Evolutionary conservation across 768 basidiomycete species (phyloP), one percentile per base, ranked within the genome.

Genomic region (Pisolithus orientalis): DNA sequence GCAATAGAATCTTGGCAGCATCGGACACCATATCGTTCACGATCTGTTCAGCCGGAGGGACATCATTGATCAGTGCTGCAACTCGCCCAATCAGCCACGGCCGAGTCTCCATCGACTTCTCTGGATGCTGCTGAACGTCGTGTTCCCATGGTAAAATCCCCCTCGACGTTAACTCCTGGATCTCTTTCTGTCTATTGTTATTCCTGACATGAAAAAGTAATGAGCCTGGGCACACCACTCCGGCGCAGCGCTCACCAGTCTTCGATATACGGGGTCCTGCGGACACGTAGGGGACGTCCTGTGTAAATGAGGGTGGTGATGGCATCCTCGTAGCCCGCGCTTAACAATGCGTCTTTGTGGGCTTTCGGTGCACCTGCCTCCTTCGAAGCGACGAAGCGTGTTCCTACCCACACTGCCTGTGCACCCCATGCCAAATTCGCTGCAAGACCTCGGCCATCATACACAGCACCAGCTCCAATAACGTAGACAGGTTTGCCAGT

Each of bases 371-470:
- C 93, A 43, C 77, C 78, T 32, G 93, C 92, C 66, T 94, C 91
- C 5, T 70, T 76, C 14, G 80, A 73, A 13, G 93, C 91, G 25
- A 94, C 92, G 62, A 95, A 94, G 44, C 93, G 81, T 4, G 88
- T 90, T 43, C 88, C 89, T 37, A 90, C 87, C 90, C 88, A 94
- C 50, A 94, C 91, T 34, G 77, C 94, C 59, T 91, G 79, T 37
- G 93, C 93, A 56, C 94, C 94, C 82, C 87, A 94, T 59, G 84
- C 76, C 50, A 97, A 69, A 62, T 94, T 91, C 14, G 94, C 89
- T 4, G 90, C 93, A 8, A 95, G 75, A 53, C 87, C 80, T 47
- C 93, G 80, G 5, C 93, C 93, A 59, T 95, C 91, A 69, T 82
- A 91, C 17, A 97, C 87, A 0, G 91, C 94, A 31, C 94, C 94